phyloP scores from a whole-genome alignment of 148 eudicot species.

The Chenopodium suecicum region DNA sequence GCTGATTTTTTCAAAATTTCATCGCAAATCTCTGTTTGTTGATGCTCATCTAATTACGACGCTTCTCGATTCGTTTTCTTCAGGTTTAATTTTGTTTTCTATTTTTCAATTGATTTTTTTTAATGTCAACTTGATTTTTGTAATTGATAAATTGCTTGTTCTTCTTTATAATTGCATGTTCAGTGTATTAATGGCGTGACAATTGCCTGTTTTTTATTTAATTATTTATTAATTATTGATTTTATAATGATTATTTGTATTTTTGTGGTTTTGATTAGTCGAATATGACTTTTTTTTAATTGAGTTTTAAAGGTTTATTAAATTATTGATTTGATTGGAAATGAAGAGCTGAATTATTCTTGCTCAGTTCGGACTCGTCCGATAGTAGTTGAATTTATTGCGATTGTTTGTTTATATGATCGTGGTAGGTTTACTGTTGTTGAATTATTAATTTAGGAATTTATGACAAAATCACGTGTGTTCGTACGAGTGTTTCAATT shows the following conservation, averaged over 20 bases:
- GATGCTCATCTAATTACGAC: conserved; percentile 30
- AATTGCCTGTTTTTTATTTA: not conserved
- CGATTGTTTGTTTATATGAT: not conserved
- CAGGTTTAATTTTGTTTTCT: conserved; percentile 10
- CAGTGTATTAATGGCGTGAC: too few species aligned
- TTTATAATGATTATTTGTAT: not conserved
- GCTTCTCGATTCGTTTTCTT: not conserved
- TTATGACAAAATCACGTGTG: too few species aligned
- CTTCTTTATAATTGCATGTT: too few species aligned
- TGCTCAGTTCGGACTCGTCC: not conserved
- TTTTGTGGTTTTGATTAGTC: not conserved
- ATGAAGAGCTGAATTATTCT: not conserved
- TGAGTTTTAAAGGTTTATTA: not conserved
- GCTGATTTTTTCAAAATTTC: too few species aligned
- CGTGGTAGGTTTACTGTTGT: not conserved
- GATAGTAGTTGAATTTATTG: not conserved
- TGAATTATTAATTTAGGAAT: too few species aligned
- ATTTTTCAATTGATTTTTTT: not conserved
- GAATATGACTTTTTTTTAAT: not conserved
- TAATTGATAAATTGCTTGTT: not conserved
- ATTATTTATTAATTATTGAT: not conserved
- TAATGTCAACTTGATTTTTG: not conserved
- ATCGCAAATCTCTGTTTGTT: conserved; percentile 9
- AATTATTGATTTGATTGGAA: not conserved
- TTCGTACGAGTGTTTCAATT: too few species aligned